These are phyloP conservation scores for Aspergillus chevalieri DNA, from an alignment of 2,329 filamentous ascomycete species.

Conservation along the genomic window DNA sequence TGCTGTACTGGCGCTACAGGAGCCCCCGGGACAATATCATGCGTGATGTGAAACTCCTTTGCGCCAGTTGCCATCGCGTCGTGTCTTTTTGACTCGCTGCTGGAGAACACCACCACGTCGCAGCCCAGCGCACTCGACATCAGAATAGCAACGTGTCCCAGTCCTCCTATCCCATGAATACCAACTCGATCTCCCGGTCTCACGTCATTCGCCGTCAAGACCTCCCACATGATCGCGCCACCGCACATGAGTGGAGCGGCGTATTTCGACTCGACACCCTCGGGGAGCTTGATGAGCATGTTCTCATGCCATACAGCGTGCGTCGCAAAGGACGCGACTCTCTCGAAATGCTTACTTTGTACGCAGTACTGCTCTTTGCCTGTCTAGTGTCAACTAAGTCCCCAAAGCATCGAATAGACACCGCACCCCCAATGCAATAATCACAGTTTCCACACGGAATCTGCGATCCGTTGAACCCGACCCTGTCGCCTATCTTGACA, in stretches of 20 bases:
- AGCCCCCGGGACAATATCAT: background rate
- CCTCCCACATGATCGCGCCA: constrained; percentile 6
- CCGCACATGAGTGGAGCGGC: constrained; percentile 10
- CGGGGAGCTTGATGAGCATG: constrained; percentile 4
- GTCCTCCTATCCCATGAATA: constrained; percentile 7
- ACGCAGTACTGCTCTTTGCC: constrained; percentile 15
- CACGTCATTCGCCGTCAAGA: constrained; percentile 6
- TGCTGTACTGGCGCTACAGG: constrained; percentile 5
- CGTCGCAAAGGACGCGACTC: constrained; percentile 14
- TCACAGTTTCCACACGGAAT: constrained; percentile 13
- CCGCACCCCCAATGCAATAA: constrained; percentile 12
- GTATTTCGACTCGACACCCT: background rate
- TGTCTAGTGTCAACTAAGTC: background rate
- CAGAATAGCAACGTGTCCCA: constrained; percentile 31
- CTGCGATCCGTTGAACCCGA: constrained; percentile 16
- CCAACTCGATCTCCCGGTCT: constrained; percentile 7
- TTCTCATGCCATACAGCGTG: constrained; percentile 10
- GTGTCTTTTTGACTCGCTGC: constrained; percentile 8
- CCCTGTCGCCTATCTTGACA: constrained; percentile 11
- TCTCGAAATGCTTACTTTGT: constrained; percentile 10
- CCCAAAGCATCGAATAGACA: background rate
- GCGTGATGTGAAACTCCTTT: constrained; percentile 51
- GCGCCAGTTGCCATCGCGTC: constrained; percentile 47
- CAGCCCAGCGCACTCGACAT: constrained; percentile 62
- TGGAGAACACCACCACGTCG: constrained; percentile 33